These are phyloP conservation scores for Tillandsia leiboldiana DNA, from an alignment of 176 grass and related monocot species.

Conservation along the genomic window DNA sequence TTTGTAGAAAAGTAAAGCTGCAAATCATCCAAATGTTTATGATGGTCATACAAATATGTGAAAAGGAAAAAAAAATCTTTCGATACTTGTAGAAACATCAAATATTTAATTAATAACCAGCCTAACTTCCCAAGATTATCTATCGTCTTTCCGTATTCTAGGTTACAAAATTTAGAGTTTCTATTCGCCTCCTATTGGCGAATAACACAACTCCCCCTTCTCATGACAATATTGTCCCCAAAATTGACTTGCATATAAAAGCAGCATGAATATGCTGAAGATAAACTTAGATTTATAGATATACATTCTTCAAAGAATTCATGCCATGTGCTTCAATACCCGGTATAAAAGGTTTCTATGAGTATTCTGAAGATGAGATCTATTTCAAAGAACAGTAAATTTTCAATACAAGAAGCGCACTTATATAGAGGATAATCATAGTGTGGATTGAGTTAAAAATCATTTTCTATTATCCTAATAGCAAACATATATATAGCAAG, in stretches of 20 bases:
- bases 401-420: neutral
- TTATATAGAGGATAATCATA: neutral
- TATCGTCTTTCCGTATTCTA: neutral
- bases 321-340: neutral
- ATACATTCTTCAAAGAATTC: neutral
- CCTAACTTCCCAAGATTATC: neutral
- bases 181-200: neutral
- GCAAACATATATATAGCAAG: neutral
- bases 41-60: neutral
- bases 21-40: conserved; percentile 2
- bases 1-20: conserved; percentile 33
- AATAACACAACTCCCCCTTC: neutral
- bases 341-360: neutral
- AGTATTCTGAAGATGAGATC: neutral
- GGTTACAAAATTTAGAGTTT: neutral
- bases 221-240: neutral
- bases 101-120: neutral
- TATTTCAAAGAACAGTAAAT: neutral
- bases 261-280: neutral
- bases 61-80: conserved; percentile 10
- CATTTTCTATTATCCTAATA: neutral
- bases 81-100: neutral
- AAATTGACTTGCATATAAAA: neutral
- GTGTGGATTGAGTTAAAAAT: neutral
- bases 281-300: neutral